Base-by-base conservation (phyloP, 2,329 filamentous ascomycete species). In the Lachnellula arida region DNA sequence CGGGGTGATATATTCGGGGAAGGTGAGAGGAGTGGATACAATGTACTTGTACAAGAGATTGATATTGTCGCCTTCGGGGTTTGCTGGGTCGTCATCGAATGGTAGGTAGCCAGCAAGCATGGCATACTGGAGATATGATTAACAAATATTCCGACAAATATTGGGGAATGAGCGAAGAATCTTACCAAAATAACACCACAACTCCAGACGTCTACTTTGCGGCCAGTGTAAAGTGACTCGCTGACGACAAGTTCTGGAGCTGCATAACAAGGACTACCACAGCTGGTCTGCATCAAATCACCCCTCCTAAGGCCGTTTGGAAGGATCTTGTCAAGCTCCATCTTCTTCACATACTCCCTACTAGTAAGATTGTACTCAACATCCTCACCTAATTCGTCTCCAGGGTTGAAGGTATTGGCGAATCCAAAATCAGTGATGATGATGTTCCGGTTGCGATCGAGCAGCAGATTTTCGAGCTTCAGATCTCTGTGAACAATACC, bases 361-460 rank as follows among this genome's bases (percentile, higher is more conserved):
- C 96, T 93, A 25, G 84, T 82, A 22, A 99, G 76, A 61, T 91
- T 89, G 67, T 91, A 83, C 73, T 97, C 94, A 63, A 97, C 88
- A 57, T 97, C 92, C 58, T 96, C 91, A 4, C 83, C 84, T 40
- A 99, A 80, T 71, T 97, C 91, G 68, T 99, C 94, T 37, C 78
- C 76, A 0, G 94, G 84, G 68, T 97, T 89, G 69, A 99, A 99
- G 0, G 92, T 97, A 73, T 99, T 99, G 64, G 94, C 94, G 71
- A 99, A 99, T 17, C 94, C 94, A 74, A 99, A 99, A 74, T 99
- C 94, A 15, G 94, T 99, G 70, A 99, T 99, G 75, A 99, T 99
- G 69, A 99, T 97, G 76, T 99, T 99, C 61, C 91, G 88, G 70
- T 99, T 97, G 60, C 93, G 87, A 74, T 99, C 94, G 51, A 99